A percentile compares a stretch with the other conserved stretches of the same genome.
phyloP scores from a whole-genome alignment of 805 yeast genomes.

The Cyberlindnera galapagoensis region DNA sequence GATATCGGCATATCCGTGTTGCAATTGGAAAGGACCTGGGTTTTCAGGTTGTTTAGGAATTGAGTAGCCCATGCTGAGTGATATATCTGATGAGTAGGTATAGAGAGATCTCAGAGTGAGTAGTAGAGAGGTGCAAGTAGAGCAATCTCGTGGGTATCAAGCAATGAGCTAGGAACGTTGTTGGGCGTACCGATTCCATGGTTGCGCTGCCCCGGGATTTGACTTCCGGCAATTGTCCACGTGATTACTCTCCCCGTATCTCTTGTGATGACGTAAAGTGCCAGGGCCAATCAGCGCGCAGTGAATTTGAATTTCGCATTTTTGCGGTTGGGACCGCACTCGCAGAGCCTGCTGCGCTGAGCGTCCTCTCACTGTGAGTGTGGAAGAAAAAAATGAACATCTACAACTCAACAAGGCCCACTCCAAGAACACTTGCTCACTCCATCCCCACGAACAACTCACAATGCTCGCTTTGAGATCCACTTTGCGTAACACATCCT shows the following conservation, averaged over 20 bases:
- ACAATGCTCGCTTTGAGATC: conserved; percentile 26
- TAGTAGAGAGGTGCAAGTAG: no score
- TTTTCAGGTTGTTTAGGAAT: conserved; percentile 20
- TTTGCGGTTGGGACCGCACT: conserved; percentile 3
- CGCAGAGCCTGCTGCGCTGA: no score
- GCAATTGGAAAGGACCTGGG: conserved; percentile 19
- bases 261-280: no score
- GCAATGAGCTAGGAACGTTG: no score
- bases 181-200: no score
- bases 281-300: conserved; percentile 23
- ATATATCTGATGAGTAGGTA: no score
- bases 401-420: conserved; percentile 2
- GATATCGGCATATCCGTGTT: conserved; percentile 19
- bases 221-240: no score
- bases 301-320: conserved; percentile 20
- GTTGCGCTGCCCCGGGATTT: no score
- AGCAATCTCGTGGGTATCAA: no score
- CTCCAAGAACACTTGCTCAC: not conserved
- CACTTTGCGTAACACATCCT: conserved; percentile 22
- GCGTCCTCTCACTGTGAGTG: no score
- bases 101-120: no score
- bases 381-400: conserved; percentile 10
- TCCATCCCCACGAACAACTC: conserved; percentile 5
- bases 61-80: conserved; percentile 9
- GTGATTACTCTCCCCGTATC: no score